Evolutionary conservation across 2,329 filamentous ascomycete species (phyloP).

Genomic region (Fusarium sp.): DNA sequence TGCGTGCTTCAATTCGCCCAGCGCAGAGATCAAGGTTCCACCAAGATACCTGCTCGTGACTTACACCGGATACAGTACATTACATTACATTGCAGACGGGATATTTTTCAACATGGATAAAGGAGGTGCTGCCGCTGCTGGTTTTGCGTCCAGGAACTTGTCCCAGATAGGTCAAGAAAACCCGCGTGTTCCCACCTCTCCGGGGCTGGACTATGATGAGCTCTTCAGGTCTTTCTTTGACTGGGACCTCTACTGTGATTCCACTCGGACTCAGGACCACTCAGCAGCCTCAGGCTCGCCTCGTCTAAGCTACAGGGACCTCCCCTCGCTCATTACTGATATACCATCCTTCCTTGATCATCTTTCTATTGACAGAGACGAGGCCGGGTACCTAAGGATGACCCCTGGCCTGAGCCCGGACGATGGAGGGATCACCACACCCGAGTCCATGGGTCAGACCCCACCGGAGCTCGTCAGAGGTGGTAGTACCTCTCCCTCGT

Average conservation of each 20-base stretch:
- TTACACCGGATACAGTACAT: constrained; percentile 53
- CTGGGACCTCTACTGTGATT: constrained; percentile 55
- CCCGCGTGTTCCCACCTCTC: constrained; percentile 55
- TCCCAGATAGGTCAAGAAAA: constrained; percentile 55
- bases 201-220: constrained; percentile 51
- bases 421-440: constrained; percentile 51
- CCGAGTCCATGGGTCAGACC: constrained; percentile 56
- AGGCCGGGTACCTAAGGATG: constrained; percentile 53
- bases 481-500: constrained; percentile 58
- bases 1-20: constrained; percentile 56
- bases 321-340: constrained; percentile 54
- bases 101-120: constrained; percentile 55
- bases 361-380: constrained; percentile 52
- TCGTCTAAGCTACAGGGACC: constrained; percentile 49
- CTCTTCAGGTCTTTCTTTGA: constrained; percentile 57
- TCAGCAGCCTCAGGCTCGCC: constrained; percentile 48
- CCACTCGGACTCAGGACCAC: constrained; percentile 51
- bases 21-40: constrained; percentile 57
- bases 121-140: constrained; percentile 37
- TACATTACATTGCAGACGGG: constrained; percentile 32
- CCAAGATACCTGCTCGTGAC: constrained; percentile 56
- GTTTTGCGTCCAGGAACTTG: constrained; percentile 51
- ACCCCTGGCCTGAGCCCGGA: constrained; percentile 52
- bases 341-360: constrained; percentile 53
- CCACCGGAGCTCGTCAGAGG: constrained; percentile 56